These are phyloP conservation scores for Cucurbita ficifolia DNA, from an alignment of 306 rosid species.

Conservation along the genomic window DNA sequence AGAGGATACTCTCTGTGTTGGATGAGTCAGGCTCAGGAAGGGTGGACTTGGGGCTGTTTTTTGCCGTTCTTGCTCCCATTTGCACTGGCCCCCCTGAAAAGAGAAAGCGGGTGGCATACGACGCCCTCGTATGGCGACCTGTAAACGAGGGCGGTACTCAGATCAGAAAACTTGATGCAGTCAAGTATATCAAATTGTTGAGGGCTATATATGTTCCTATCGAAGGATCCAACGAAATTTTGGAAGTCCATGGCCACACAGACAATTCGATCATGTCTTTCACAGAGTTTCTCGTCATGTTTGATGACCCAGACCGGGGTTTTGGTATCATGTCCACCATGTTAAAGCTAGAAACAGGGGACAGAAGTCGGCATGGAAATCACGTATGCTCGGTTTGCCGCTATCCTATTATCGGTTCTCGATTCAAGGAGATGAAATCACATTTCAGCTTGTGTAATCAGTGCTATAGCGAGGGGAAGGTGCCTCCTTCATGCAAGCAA, in stretches of 20 bases:
- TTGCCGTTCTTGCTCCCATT: conserved; percentile 81
- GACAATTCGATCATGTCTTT: conserved; percentile 62
- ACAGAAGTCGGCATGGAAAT: conserved; percentile 77
- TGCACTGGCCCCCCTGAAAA: conserved; percentile 70
- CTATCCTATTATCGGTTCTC: conserved; percentile 75
- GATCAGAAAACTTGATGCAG: conserved; percentile 52
- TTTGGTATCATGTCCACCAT: conserved; percentile 82
- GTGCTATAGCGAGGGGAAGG: conserved; percentile 97
- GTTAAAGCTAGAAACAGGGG: conserved; percentile 77
- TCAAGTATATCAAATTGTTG: conserved; percentile 50
- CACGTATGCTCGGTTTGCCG: conserved; percentile 72
- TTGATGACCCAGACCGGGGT: conserved; percentile 91
- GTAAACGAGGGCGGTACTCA: conserved; percentile 67
- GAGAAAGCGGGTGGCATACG: conserved; percentile 75
- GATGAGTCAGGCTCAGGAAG: conserved; percentile 72
- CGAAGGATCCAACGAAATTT: conserved; percentile 49
- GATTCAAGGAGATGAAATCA: conserved; percentile 73
- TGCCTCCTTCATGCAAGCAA: conserved; percentile 77
- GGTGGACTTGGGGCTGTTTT: conserved; percentile 87
- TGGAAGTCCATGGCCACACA: conserved; percentile 63
- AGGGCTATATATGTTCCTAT: conserved; percentile 72
- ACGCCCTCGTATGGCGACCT: conserved; percentile 92
- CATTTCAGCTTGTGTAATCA: conserved; percentile 88
- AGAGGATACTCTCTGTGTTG: conserved; percentile 77
- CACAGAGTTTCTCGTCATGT: conserved; percentile 70